phyloP scores from a whole-genome alignment of 768 basidiomycete species.

The Lactarius hatsudake region DNA sequence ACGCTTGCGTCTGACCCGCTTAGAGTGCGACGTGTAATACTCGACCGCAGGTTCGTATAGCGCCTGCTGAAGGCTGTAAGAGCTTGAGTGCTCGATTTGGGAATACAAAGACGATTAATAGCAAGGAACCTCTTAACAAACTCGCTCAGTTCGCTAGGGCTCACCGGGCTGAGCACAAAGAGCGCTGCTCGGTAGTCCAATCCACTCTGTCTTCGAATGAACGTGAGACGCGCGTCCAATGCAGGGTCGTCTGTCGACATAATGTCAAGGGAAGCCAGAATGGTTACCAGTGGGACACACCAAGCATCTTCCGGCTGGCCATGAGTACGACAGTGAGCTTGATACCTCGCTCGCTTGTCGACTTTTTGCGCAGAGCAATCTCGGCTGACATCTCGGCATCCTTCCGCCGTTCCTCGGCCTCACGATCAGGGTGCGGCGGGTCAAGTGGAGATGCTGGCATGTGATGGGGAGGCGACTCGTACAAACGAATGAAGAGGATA shows the following conservation, averaged over 20 bases:
- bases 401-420: slow-evolving; percentile 63
- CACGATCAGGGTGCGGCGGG: slow-evolving; percentile 47
- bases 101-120: not conserved
- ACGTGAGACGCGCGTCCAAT: slow-evolving; percentile 80
- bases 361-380: slow-evolving; percentile 75
- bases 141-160: slow-evolving; percentile 77
- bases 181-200: slow-evolving; percentile 90
- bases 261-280: slow-evolving; percentile 8
- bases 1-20: slow-evolving; percentile 87
- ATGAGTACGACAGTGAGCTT: slow-evolving; percentile 94
- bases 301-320: slow-evolving; percentile 84
- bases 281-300: slow-evolving; percentile 41
- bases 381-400: slow-evolving; percentile 80
- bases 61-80: slow-evolving; percentile 75
- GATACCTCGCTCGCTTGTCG: slow-evolving; percentile 78
- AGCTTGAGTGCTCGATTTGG: slow-evolving; percentile 9
- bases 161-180: slow-evolving; percentile 93
- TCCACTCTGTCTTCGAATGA: slow-evolving; percentile 81
- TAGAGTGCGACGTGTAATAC: slow-evolving; percentile 90
- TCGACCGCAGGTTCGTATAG: slow-evolving; percentile 87
- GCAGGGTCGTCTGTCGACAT: slow-evolving; percentile 67
- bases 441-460: slow-evolving; percentile 54
- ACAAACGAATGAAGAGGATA: slow-evolving; percentile 84
- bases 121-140: slow-evolving; percentile 74
- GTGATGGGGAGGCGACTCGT: slow-evolving; percentile 52